Base-by-base conservation (phyloP, 129 eudicot species). In the Flaveria trinervia region DNA sequence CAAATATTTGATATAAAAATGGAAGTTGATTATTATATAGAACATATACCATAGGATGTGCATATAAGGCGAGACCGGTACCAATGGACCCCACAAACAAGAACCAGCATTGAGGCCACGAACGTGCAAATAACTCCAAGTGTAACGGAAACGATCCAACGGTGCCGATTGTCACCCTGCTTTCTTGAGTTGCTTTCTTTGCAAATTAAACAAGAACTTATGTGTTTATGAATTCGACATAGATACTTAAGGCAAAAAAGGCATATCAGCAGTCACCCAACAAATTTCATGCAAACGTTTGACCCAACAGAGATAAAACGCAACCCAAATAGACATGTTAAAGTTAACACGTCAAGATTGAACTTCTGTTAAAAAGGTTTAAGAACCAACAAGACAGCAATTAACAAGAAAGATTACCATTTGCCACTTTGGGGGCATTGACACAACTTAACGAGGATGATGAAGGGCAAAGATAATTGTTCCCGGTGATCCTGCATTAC, bases 381-480 rank as follows among this genome's bases (percentile, higher is more conserved):
- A 16, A 25, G 44, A 70, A 23, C 17, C 5, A 2, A 71, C 5
- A 23, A 51, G 4, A 5, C 33, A 50, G 15, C 14, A 76, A 51
- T 4, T 33, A 26, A 51, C 46, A 30, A 26, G 9, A 48, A 73
- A 64, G 20, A 18, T 70, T 88, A 93, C 98, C 92, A 81, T 85
- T 85, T 52, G 79, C 81, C 77, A 89, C 85, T 65, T 72, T 79
- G 46, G 90, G 83, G 72, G 61, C 74, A 7, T 80, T 81, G 68
- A 67, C 84, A 80, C 98, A 93, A 59, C 77, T 82, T 78, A 83
- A 83, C 15, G 89, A 61, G 25, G 95, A 82, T 57, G 88, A 82
- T 30, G 98, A 85, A 64, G 90, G 77, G 86, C 97, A 93, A 33
- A 93, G 97, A 81, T 85, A 93, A 69, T 41, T 85, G 85, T 93